Conservation (phyloP, 1,139 yeast genomes). For the Zygosaccharomyces pseudobailii region DNA sequence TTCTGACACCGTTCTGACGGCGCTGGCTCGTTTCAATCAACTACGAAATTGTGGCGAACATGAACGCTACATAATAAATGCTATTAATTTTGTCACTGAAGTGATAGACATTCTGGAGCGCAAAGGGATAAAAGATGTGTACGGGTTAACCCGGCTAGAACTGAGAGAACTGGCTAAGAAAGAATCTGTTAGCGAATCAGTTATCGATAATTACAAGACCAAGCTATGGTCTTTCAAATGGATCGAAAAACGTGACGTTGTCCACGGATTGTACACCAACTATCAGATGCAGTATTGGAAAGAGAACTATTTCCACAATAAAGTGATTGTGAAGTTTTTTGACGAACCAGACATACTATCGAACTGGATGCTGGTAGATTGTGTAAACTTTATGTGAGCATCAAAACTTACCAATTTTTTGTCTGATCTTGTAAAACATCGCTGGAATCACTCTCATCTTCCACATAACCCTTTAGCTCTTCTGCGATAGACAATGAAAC, state of each 20-base stretch:
- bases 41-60: constrained; percentile 15
- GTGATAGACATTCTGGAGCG: constrained; percentile 22
- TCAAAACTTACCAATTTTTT: constrained; percentile 25
- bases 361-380: constrained; percentile 28
- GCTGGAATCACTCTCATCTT: constrained; percentile 22
- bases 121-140: constrained; percentile 25
- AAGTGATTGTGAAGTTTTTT: constrained; percentile 22
- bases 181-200: constrained; percentile 17
- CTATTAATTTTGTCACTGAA: constrained; percentile 22
- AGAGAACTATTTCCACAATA: constrained; percentile 23
- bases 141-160: constrained; percentile 14
- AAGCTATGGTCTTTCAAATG: constrained; percentile 31
- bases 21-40: constrained; percentile 20
- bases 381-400: constrained; percentile 24
- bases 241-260: constrained; percentile 14
- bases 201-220: constrained; percentile 16
- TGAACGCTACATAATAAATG: constrained; percentile 12
- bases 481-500: constrained; percentile 28
- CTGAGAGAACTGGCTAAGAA: constrained; percentile 19
- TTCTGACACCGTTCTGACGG: constrained; percentile 15
- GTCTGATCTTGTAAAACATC: constrained; percentile 23
- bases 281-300: constrained; percentile 35
- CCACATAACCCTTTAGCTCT: constrained; percentile 28
- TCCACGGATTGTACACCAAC: constrained; percentile 21
- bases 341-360: constrained; percentile 21